Evolutionary conservation across 768 basidiomycete genomes (phyloP).

Genomic region (Collybia sordida): DNA sequence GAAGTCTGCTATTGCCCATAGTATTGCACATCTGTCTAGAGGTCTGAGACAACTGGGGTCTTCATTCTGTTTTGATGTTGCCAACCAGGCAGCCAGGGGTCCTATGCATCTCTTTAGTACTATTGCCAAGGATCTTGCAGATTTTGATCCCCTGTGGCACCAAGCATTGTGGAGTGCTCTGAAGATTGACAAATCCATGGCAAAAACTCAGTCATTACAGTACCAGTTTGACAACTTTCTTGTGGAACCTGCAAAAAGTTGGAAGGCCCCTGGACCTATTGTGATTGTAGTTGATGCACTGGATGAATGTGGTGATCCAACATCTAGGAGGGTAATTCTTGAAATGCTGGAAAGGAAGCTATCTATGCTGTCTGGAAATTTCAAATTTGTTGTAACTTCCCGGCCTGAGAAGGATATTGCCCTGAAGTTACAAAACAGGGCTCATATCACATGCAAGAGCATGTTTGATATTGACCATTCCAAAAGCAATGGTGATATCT

Average conservation of each 20-base stretch:
- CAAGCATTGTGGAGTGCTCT: background rate
- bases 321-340: constrained; percentile 19
- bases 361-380: constrained; percentile 20
- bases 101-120: constrained; percentile 27
- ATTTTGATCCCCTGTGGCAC: constrained; percentile 6
- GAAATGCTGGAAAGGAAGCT: constrained; percentile 14
- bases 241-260: background rate
- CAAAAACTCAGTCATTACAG: too few species aligned
- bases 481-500: background rate
- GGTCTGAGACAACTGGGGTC: too few species aligned
- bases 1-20: too few species aligned
- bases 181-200: constrained; percentile 1
- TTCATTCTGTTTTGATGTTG: constrained; percentile 27
- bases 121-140: constrained; percentile 27
- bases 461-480: background rate
- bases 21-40: too few species aligned
- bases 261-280: constrained; percentile 11
- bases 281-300: constrained; percentile 36
- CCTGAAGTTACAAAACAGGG: too few species aligned
- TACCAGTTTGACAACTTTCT: constrained; percentile 19
- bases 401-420: too few species aligned
- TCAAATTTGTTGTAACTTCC: constrained; percentile 31
- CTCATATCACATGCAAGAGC: too few species aligned
- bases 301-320: too few species aligned
- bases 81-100: constrained; percentile 12